Base-by-base conservation (phyloP, 139 green algal genomes). In the Volvox reticuliferus region DNA sequence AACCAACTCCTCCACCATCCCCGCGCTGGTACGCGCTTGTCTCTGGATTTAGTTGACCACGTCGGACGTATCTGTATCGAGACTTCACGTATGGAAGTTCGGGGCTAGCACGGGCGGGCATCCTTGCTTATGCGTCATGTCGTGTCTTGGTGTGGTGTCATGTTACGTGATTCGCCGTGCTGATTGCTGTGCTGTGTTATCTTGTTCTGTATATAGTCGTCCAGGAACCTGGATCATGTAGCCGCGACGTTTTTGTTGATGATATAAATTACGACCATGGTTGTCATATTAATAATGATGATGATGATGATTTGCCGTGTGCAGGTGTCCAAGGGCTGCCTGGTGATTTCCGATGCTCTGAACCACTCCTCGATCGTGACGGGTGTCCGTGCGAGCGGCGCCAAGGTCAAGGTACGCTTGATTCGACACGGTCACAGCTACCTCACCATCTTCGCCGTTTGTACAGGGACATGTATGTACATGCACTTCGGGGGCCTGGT, bases 281-380 rank as follows among this genome's bases (percentile, higher is more conserved):
- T 55, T 55, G 5, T 55, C 5, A 5, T 55, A 9, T 14, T 55
- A 9, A 55, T 55, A 55, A 55, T 55, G 44, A 55, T 55, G 9
- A 9, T 55, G 44, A 55, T 55, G 44, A 55, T 55, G 44, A 55
- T 9, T 55, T 55, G 44, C 9, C 26, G 12, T 30, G 35, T 28
- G n/a, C 87, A 85, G 76, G 88, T 96, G 17, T 93, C 94, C 80
- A 96, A 96, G 82, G 98, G 98, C 84, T 94, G 93, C 91, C 94
- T 99, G 36, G 93, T 99, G 36, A 89, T 99, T 20, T 98, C 94
- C n/a, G 98, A 99, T 90, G 91, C 96, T 13, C 95, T 99, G 19
- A 99, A 99, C 93, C 98, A 99, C 91, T 95, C 96, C 0, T 99
- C 96, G 84, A 99, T 99, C 79, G 97, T 99, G n/a, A 91, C 94